Base-by-base conservation (phyloP, 805 yeast genomes). In the Pichia nanzhaoensis region DNA sequence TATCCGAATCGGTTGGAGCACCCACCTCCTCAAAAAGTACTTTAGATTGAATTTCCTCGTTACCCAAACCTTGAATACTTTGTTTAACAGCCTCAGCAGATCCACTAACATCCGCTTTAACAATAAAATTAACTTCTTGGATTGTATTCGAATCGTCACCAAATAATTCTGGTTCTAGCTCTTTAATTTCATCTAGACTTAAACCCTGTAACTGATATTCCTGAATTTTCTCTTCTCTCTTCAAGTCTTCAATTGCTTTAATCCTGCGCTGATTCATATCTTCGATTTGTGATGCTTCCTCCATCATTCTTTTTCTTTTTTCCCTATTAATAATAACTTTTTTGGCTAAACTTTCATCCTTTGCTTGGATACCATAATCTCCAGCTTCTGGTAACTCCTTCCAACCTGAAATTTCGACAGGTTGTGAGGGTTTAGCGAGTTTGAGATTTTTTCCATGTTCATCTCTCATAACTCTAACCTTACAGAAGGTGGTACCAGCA, bases 341-440 rank as follows among this genome's bases (percentile, higher is more conserved):
- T 56, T 87, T 88, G 7, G 95, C 96, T 31, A 70, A 62, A 13
- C 77, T 69, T 59, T 90, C 97, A 55, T 66, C 77, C 50, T 76
- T 75, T 12, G 93, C 95, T 59, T 88, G 83, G 5, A 91, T 59
- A 1, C 86, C 79, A 51, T 77, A 77, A 51, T 88, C 96, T 9
- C 99, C 99, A 10, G 95, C 93, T 42, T 78, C 85, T 0, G 98
- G 98, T 32, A 90, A 66, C 31, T 80, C 90, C 59, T 84, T 89
- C 99, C 99, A 93, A 1, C 99, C 99, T 60, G 86, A 74, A 7
- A 93, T 71, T 56, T 88, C 95, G 1, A 87, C 95, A 0, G 98
- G 96, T 8, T 84, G 81, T 0, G 96, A 82, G 0, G 99, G 98
- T 1, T 78, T 77, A 0, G 95, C 97, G 27, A 61, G 48, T 47